Base-by-base conservation (phyloP, 2,329 filamentous ascomycete genomes). In the Paraphoma chrysanthemicola region DNA sequence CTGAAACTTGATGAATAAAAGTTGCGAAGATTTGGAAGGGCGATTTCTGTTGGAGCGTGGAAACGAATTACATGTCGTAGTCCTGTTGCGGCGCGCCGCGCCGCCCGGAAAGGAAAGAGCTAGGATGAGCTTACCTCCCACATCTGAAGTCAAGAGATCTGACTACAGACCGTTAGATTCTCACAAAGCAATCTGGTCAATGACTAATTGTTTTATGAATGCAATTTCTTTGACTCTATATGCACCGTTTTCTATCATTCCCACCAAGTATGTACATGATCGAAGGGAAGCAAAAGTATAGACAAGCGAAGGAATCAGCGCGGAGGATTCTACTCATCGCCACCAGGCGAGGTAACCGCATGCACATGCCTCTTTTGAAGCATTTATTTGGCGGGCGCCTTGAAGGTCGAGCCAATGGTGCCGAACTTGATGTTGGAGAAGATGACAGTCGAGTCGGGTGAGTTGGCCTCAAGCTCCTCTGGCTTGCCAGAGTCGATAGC, bases 351-450 rank as follows among this genome's bases (percentile, higher is more conserved):
- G 23, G 14, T 23, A 36, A 33, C 28, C 7, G 8, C 17, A 3
- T 5, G 10, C 45, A n/a, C 28, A 23, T 36, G 43, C 28, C 43
- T 23, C 17, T 28, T n/a, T 44, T 23, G 6, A 50, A 38, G n/a
- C 47, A 57, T 63, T 56, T 73, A 72, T 48, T 23, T 23, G 23
- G 67, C 51, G 49, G 72, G 69, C 63, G 69, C 59, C 49, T 66
- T 62, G 57, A 76, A 78, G 23, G 76, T 78, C 16, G 76, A 77
- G 53, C 72, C 73, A 57, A 78, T 75, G 18, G 74, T 71, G 8
- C 76, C 76, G 49, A 77, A 75, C 66, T 70, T 73, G 67, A 78
- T 78, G 72, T 78, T 77, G 58, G 69, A 73, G 68, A 69, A 78
- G 63, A 72, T 62, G 49, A 78, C 76, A 14, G 67, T 70, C 11